Percentiles rank a stretch among this genome's conserved stretches.
phyloP scores from a whole-genome alignment of 495 filamentous ascomycete species.

The Cercophora newfieldiana region DNA sequence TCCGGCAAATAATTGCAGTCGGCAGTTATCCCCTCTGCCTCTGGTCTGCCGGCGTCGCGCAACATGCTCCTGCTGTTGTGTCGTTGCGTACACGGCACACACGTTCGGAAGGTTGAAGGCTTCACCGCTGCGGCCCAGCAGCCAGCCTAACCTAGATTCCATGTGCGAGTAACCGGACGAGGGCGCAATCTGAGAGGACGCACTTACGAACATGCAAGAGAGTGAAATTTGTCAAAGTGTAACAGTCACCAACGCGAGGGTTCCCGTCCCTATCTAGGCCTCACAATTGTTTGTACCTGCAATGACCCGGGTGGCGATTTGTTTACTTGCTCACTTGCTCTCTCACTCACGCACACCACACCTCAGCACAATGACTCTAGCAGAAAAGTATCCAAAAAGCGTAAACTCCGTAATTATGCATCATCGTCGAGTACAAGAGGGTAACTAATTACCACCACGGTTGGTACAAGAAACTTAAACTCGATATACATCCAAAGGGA shows the following conservation, averaged over 20 bases:
- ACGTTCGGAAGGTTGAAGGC: not conserved
- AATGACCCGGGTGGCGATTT: not conserved
- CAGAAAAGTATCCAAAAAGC: constrained; percentile 14
- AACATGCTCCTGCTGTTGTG: not conserved
- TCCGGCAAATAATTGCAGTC: not conserved
- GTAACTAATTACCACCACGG: not conserved
- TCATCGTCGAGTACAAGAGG: constrained; percentile 7
- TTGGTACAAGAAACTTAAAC: not conserved
- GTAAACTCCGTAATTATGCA: constrained; percentile 12
- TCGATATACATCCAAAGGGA: constrained; percentile 3
- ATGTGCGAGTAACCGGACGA: not conserved
- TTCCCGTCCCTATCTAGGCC: not conserved
- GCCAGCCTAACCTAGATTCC: not conserved
- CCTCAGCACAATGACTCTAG: not conserved
- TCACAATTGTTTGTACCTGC: not conserved
- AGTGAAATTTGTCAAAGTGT: not conserved
- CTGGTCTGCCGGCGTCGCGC: not conserved
- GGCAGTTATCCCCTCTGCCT: not conserved
- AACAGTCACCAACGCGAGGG: not conserved
- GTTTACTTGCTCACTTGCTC: not conserved
- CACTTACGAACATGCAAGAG: not conserved
- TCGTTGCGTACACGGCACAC: not conserved
- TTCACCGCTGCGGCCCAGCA: too few species aligned
- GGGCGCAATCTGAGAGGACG: not conserved
- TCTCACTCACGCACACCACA: not conserved